Base-by-base conservation (phyloP, 1,284 basidiomycete species). In the Trametes polyzona region DNA sequence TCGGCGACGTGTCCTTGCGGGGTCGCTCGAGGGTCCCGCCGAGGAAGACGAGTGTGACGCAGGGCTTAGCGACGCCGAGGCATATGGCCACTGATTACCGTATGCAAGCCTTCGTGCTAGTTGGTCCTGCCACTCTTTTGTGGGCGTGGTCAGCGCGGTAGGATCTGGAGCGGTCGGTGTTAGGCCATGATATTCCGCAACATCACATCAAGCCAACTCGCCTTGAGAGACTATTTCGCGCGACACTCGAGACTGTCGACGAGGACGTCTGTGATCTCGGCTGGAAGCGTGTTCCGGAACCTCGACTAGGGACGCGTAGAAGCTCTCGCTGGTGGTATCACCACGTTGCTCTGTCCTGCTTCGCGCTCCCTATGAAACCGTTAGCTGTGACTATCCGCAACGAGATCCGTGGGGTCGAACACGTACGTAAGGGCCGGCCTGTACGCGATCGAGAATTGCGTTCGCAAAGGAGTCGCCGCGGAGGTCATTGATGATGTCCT, bases 201-300 rank as follows among this genome's bases (percentile, higher is more conserved):
- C n/a, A n/a, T n/a, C n/a, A n/a, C n/a, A n/a, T n/a, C n/a, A 16
- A 11, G 8, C 48, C 11, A 57, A 71, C 62, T 52, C 80, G 87
- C 85, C 81, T 82, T 80, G 32, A 80, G 89, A 91, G 17, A 91
- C 88, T 47, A 87, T 87, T 70, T 91, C 88, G 50, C 88, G 80
- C 11, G 88, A 88, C 46, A 90, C 78, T 54, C 88, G 78, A 1
- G 89, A 91, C 67, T 91, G 89, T 47, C 88, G 77, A 39, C 84
- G 79, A n/a, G 85, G 83, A 43, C 88, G 80, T 23, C 86, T 80
- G 37, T 82, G 75, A 65, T 90, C 88, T 36, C 79, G 76, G 36
- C 70, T 69, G 40, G 73, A 68, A 17, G 77, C 72, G 26, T 71
- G 69, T 58, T 84, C 83, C 56, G 81, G 83, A 59, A 82, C 83